Base-by-base conservation (phyloP, 2,329 filamentous ascomycete species). In the Grosmannia clavigera region DNA sequence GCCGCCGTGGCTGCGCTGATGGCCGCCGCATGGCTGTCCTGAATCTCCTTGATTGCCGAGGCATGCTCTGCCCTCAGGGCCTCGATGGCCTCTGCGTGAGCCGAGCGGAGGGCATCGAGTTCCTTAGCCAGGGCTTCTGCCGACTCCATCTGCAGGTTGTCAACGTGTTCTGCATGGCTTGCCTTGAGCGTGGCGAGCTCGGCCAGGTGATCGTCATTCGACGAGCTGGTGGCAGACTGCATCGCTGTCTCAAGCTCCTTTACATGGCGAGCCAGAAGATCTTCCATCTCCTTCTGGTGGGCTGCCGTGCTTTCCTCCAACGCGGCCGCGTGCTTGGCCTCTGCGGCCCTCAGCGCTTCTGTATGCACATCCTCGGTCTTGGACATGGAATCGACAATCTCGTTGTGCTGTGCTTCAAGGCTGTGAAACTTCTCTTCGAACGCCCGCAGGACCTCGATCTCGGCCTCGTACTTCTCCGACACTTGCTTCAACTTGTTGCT, bases 341-440 rank as follows among this genome's bases (percentile, higher is more conserved):
- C 73, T 43, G 73, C 72, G 12, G 72, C 71, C 40, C 73, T 73
- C 12, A 81, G 69, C 12, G 75, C 75, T 62, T 73, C 71, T 48
- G 68, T 63, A 58, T 81, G 75, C 29, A 64, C 67, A 51, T 75
- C 72, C 12, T 69, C 59, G 35, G 71, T 71, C 48, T 75, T 48
- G 38, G 61, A 31, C 6, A 38, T 46, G 3, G 50, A 4, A 12
- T 11, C 60, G 7, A 53, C 33, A 6, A 81, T 73, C 64, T 82
- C 80, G 12, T 74, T 74, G 68, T 85, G 79, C 68, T 84, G 78
- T 5, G 69, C 70, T 67, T 85, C 81, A 6, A 86, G 75, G 46
- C 82, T 80, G 61, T 83, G 77, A 62, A 81, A 85, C 70, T 84
- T 82, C 64, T 80, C 79, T 72, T 83, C 84, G 71, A 84, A 83